These are phyloP conservation scores for Candida sakaeoensis DNA, from an alignment of 805 yeast genomes.

Conservation along the genomic window DNA sequence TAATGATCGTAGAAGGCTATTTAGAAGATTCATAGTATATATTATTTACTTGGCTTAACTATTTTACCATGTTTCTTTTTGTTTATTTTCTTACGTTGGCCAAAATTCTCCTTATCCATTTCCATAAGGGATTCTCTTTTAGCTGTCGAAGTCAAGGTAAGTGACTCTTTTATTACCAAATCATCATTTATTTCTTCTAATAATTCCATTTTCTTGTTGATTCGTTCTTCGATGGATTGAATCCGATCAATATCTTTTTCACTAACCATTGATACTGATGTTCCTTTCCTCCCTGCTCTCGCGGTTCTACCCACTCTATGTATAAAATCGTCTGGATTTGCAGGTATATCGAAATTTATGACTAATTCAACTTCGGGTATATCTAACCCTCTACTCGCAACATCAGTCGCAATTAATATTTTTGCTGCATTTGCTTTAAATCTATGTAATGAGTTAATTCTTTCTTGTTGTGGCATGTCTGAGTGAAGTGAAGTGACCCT, in stretches of 20 bases:
- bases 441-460: slow-evolving; percentile 87
- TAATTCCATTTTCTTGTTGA: slow-evolving; percentile 74
- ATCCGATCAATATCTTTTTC: slow-evolving; percentile 82
- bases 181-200: slow-evolving; percentile 72
- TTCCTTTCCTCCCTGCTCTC: slow-evolving; percentile 92
- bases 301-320: slow-evolving; percentile 99
- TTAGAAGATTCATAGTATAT: slow-evolving; percentile 7
- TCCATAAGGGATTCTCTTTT: slow-evolving; percentile 89
- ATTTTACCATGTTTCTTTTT: slow-evolving; percentile 32
- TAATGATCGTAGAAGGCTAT: slow-evolving; percentile 22
- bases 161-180: slow-evolving; percentile 66
- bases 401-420: slow-evolving; percentile 91
- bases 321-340: slow-evolving; percentile 93
- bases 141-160: slow-evolving; percentile 71
- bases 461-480: slow-evolving; percentile 88
- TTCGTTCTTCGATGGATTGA: slow-evolving; percentile 81
- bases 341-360: slow-evolving; percentile 88
- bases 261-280: slow-evolving; percentile 74
- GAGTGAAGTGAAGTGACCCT: slow-evolving; percentile 90
- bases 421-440: slow-evolving; percentile 94
- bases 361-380: slow-evolving; percentile 91
- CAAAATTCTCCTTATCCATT: slow-evolving; percentile 88
- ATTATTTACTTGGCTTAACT: slow-evolving; percentile 11
- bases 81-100: slow-evolving; percentile 60
- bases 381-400: slow-evolving; percentile 96